phyloP scores from a whole-genome alignment of 2,329 filamentous ascomycete species.

The Fusarium subtropicale region DNA sequence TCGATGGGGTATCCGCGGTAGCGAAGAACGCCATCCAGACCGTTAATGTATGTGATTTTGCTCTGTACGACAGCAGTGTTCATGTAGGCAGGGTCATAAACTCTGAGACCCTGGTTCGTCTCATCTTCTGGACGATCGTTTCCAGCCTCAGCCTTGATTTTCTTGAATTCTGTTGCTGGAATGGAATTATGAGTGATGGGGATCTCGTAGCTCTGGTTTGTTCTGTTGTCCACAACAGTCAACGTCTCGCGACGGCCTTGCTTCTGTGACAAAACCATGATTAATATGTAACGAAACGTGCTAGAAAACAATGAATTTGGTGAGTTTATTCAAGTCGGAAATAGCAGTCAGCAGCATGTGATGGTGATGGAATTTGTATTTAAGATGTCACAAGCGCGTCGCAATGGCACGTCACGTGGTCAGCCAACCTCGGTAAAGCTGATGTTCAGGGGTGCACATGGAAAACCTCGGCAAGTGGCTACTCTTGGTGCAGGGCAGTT shows the following conservation, averaged over 20 bases:
- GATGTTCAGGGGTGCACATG: neutral
- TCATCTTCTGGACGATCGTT: constrained; percentile 58
- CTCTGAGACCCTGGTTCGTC: constrained; percentile 60
- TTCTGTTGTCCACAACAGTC: constrained; percentile 63
- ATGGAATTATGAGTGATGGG: constrained; percentile 63
- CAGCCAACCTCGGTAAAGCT: neutral
- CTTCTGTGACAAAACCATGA: constrained; percentile 15
- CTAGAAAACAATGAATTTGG: neutral
- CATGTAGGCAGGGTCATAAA: constrained; percentile 65
- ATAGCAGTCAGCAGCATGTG: constrained; percentile 1
- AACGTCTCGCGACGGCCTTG: constrained; percentile 47
- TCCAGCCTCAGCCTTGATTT: constrained; percentile 56
- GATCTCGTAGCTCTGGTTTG: constrained; percentile 60
- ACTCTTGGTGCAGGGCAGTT: neutral
- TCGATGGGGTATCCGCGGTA: constrained; percentile 66
- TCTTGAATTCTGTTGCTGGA: constrained; percentile 64
- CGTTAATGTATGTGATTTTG: constrained; percentile 65
- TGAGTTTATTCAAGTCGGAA: neutral
- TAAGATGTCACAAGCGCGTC: constrained; percentile 1
- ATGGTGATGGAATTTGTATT: constrained; percentile 5
- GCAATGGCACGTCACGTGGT: neutral
- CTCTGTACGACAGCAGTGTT: constrained; percentile 64
- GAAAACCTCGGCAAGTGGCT: constrained; percentile 1
- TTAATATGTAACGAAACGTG: neutral
- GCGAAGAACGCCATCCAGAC: constrained; percentile 62